Evolutionary conservation across 73 alveolate species (phyloP).

Genomic region (Stentor coeruleus): DNA sequence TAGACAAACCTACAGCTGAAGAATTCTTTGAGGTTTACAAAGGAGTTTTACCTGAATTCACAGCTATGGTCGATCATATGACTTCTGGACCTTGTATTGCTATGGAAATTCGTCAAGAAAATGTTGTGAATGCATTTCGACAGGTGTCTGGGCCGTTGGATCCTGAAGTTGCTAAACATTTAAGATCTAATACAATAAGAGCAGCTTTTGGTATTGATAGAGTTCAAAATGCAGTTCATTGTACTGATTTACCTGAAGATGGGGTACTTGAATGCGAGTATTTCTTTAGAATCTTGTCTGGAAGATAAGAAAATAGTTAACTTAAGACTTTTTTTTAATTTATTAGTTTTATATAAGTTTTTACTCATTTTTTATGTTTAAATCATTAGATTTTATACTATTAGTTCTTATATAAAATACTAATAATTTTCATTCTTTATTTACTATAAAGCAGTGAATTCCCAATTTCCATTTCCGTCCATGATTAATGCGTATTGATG

Average conservation of each 20-base stretch:
- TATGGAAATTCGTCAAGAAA: conserved; percentile 94
- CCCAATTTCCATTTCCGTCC: conserved; percentile 77
- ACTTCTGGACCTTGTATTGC: conserved; percentile 93
- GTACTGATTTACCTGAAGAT: conserved; percentile 97
- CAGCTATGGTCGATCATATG: conserved; percentile 85
- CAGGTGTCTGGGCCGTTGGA: conserved; percentile 91
- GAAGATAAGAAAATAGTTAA: background rate
- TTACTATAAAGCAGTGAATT: too few species aligned
- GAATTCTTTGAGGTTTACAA: conserved; percentile 96
- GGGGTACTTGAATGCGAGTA: conserved; percentile 80
- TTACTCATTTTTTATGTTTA: background rate
- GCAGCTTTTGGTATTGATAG: conserved; percentile 94
- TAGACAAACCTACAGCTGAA: conserved; percentile 90
- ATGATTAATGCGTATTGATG: conserved; percentile 76
- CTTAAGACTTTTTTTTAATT: background rate
- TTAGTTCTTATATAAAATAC: too few species aligned
- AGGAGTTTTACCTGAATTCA: conserved; percentile 95
- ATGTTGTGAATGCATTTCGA: conserved; percentile 64
- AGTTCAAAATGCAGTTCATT: conserved; percentile 94
- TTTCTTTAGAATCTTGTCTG: conserved; percentile 21
- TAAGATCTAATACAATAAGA: conserved; percentile 94
- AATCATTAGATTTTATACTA: background rate
- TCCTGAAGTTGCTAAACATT: conserved; percentile 95
- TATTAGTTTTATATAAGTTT: background rate
- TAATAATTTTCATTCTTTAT: too few species aligned